These are phyloP conservation scores for Didymella lethalis DNA, from an alignment of 2,329 filamentous ascomycete species.

Conservation along the genomic window DNA sequence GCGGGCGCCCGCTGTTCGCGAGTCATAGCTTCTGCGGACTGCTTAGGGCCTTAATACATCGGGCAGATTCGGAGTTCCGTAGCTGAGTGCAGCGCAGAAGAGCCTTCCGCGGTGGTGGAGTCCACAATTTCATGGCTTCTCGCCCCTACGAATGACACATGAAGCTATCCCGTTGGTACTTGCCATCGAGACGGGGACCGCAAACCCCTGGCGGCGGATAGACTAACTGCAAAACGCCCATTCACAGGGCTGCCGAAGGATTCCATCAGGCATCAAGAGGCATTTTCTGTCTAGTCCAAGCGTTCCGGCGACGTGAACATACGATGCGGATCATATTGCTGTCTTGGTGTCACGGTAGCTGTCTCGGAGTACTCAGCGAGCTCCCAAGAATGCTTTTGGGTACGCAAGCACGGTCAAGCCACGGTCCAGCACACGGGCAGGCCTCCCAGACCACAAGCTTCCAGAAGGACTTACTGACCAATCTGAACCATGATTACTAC, in stretches of 20 bases:
- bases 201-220: conserved; percentile 19
- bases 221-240: conserved; percentile 13
- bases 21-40: conserved; percentile 19
- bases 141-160: conserved; percentile 25
- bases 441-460: not conserved
- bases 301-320: conserved; percentile 18
- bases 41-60: conserved; percentile 18
- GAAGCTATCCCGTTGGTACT: conserved; percentile 11
- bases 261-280: conserved; percentile 23
- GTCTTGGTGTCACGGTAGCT: conserved; percentile 3
- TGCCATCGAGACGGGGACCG: conserved; percentile 20
- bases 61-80: conserved; percentile 15
- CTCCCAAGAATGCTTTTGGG: not conserved
- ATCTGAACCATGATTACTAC: conserved; percentile 5
- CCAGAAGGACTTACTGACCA: not conserved
- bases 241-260: conserved; percentile 22
- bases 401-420: conserved; percentile 1
- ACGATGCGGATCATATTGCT: conserved; percentile 17
- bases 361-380: conserved; percentile 11
- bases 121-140: conserved; percentile 24
- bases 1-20: conserved; percentile 16
- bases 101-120: conserved; percentile 9
- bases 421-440: not conserved
- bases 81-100: conserved; percentile 2
- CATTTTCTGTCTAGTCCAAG: conserved; percentile 20